These are phyloP conservation scores for Penicillium verrucosum DNA, from an alignment of 2,329 filamentous ascomycete genomes.

Conservation along the genomic window DNA sequence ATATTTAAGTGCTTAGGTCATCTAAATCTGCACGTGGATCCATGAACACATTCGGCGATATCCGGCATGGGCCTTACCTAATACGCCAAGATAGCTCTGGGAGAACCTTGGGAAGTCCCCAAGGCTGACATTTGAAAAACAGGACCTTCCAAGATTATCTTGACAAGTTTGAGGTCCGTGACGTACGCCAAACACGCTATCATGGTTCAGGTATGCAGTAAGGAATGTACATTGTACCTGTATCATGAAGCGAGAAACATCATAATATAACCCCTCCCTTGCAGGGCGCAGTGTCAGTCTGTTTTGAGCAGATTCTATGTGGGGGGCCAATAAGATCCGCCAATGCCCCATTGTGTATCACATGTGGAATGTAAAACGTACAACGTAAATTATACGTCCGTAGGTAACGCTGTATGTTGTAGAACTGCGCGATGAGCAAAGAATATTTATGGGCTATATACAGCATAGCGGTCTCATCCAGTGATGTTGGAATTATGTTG, in stretches of 20 bases:
- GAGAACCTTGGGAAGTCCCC: background rate
- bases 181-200: conserved; percentile 1
- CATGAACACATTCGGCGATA: background rate
- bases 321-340: background rate
- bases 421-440: background rate
- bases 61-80: background rate
- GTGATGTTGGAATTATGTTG: background rate
- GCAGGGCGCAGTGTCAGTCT: conserved; percentile 1
- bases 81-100: background rate
- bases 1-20: background rate
- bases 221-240: background rate
- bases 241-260: background rate
- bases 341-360: background rate
- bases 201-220: background rate
- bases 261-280: conserved; percentile 1
- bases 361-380: background rate
- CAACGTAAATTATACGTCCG: background rate
- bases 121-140: background rate
- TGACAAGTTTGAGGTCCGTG: background rate
- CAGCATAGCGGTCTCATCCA: background rate
- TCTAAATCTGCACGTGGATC: background rate
- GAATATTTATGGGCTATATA: background rate
- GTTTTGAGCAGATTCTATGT: background rate
- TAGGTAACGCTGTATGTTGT: background rate
- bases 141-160: background rate